Percentiles rank a stretch among this genome's conserved stretches.
phyloP scores from a whole-genome alignment of 1,284 basidiomycete genomes.

The Coniferiporia weirii region DNA sequence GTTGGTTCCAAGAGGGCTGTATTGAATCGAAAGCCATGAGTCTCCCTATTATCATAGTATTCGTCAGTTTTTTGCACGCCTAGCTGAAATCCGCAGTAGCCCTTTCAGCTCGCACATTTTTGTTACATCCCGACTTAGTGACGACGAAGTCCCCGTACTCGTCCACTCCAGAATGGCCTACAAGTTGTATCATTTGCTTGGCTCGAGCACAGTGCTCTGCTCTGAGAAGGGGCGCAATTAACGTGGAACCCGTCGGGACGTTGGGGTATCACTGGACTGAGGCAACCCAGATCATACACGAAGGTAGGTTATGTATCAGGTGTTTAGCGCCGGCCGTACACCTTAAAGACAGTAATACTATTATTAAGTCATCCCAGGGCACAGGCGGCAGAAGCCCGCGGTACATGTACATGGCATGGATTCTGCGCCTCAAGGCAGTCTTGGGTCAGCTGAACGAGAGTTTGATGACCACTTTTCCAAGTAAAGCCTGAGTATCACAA shows the following conservation, averaged over 20 bases:
- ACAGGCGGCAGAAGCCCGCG: not conserved
- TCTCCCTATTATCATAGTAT: not conserved
- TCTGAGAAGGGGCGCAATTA: too few relatives aligned
- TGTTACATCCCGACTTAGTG: not conserved
- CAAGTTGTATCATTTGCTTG: not conserved
- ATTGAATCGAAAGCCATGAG: not conserved
- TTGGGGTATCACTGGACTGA: too few relatives aligned
- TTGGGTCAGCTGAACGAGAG: not conserved
- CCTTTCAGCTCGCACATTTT: not conserved
- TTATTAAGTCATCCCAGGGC: not conserved
- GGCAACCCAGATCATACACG: too few relatives aligned
- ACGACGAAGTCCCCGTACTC: constrained; percentile 6
- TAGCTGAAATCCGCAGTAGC: too few relatives aligned
- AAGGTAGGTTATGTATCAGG: too few relatives aligned
- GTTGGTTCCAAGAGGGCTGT: constrained; percentile 2
- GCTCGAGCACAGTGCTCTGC: not conserved
- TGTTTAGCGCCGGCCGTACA: too few relatives aligned
- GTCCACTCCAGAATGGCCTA: constrained; percentile 1
- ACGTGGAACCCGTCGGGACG: too few relatives aligned
- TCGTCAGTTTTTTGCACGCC: not conserved
- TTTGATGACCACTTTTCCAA: too few relatives aligned
- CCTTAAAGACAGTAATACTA: too few relatives aligned
- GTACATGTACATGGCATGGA: not conserved
- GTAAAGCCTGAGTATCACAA: too few relatives aligned
- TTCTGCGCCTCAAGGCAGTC: not conserved